Conservation (phyloP, 1,284 basidiomycete genomes). For the Vanrija sp. region DNA sequence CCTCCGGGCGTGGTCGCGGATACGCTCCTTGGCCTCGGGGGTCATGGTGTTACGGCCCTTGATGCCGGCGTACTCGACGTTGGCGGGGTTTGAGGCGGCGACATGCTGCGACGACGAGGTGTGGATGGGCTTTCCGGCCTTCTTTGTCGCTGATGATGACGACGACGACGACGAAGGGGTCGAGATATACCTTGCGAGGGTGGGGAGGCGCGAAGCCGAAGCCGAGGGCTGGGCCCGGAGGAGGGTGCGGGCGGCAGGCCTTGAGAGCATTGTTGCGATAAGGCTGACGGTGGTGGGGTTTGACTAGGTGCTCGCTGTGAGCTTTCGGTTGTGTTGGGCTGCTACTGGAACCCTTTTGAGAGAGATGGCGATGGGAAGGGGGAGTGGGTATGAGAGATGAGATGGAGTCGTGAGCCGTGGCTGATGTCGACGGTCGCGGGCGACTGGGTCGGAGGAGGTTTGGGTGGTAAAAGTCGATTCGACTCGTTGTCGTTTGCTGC, state of each 20-base stretch:
- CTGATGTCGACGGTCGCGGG: no score
- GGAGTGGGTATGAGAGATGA: background rate
- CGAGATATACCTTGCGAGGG: background rate
- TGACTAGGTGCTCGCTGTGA: no score
- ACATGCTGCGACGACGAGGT: constrained; percentile 29
- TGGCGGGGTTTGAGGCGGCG: constrained; percentile 10
- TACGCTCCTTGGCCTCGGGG: constrained; percentile 55
- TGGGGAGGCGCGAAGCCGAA: background rate
- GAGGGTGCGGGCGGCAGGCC: background rate
- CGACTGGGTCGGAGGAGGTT: no score
- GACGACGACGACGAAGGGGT: background rate
- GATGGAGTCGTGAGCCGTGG: no score
- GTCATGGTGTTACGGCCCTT: constrained; percentile 32
- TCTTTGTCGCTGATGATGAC: constrained; percentile 1
- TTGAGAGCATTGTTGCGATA: no score
- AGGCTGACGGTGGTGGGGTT: no score
- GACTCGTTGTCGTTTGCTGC: no score
- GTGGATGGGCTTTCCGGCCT: constrained; percentile 16
- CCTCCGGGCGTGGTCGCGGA: constrained; percentile 61
- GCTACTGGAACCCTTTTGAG: no score
- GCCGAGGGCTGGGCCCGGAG: background rate
- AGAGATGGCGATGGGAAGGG: background rate
- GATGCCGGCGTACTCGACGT: constrained; percentile 16
- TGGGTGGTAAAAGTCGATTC: no score
- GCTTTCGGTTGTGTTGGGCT: no score